Evolutionary conservation across 176 grass and related monocot genomes (phyloP).

Genomic region (Phoenix dactylifera): DNA sequence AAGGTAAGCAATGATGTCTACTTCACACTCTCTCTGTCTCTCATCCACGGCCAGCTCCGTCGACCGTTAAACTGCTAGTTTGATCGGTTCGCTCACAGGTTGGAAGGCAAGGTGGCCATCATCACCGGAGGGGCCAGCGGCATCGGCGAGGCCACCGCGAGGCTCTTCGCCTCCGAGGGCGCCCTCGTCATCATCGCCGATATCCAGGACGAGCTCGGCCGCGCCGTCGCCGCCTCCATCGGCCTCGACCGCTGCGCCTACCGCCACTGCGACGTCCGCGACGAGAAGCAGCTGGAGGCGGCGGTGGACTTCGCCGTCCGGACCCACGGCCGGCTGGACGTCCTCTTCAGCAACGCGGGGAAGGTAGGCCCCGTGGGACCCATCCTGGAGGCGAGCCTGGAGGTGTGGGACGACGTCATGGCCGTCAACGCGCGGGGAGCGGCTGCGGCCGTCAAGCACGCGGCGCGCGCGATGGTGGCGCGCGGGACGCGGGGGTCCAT

Average conservation of each 20-base stretch:
- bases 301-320: conserved; percentile 31
- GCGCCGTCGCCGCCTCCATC: conserved; percentile 36
- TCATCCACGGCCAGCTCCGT: too few relatives aligned
- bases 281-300: conserved; percentile 62
- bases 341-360: conserved; percentile 82
- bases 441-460: conserved; percentile 49
- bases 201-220: conserved; percentile 60
- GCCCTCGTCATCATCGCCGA: conserved; percentile 67
- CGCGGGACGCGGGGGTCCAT: conserved; percentile 36
- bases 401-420: conserved; percentile 50
- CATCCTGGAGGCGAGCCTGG: conserved; percentile 39
- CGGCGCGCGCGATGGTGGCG: conserved; percentile 50
- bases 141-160: conserved; percentile 58
- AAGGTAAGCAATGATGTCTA: too few relatives aligned
- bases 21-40: too few relatives aligned
- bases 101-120: conserved; percentile 76
- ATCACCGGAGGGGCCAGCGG: conserved; percentile 75
- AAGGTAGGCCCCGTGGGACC: conserved; percentile 33
- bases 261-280: conserved; percentile 56
- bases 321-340: conserved; percentile 52
- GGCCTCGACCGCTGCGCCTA: conserved; percentile 31
- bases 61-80: too few relatives aligned
- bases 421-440: conserved; percentile 61
- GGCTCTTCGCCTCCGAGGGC: conserved; percentile 57
- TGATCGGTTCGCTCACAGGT: conserved; percentile 9